Base-by-base conservation (phyloP, 1,284 basidiomycete species). In the Naganishia liquefaciens region DNA sequence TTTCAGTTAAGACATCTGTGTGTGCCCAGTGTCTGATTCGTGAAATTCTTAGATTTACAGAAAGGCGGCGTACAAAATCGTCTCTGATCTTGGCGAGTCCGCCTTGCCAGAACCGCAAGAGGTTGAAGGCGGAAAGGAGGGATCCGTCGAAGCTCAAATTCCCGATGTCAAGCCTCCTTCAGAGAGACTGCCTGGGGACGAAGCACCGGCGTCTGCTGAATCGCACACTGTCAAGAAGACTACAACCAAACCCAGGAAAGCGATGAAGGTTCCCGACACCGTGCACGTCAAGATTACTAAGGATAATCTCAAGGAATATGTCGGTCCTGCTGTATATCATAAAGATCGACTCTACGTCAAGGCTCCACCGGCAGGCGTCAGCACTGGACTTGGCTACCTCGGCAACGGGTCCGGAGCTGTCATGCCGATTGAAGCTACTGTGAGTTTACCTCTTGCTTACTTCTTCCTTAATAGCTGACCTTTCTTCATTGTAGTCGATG, bases 341-440 rank as follows among this genome's bases (percentile, higher is more conserved):
- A 93, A 93, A 79, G 95, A 99, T 75, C 81, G 95, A 70, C 85
- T 99, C 81, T 99, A 96, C 76, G 84, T 85, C 13, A 82, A 82
- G 53, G 80, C 86, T 3, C 90, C 92, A 17, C 95, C 96, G 1
- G 86, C 93, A 0, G 95, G 95, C 64, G 95, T 98, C 28, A 91
- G 88, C 70, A 95, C 91, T 5, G 95, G 95, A 33, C 81, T 99
- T 3, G 95, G 95, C 6, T 98, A 97, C 79, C 83, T 96, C 25
- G 94, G 94, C 17, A 98, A 98, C 77, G 95, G 95, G 0, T 91
- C 90, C 11, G 95, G 95, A 27, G 90, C 92, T 27, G 89, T 98
- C 61, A 96, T 98, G 93, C 93, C 95, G 19, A 88, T 99, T 64
- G 95, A 99, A 80, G 91, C 90, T 54, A 89, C 88, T 70, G 90